Evolutionary conservation across 2,329 filamentous ascomycete species (phyloP).

Genomic region (Fusarium euwallaceae): DNA sequence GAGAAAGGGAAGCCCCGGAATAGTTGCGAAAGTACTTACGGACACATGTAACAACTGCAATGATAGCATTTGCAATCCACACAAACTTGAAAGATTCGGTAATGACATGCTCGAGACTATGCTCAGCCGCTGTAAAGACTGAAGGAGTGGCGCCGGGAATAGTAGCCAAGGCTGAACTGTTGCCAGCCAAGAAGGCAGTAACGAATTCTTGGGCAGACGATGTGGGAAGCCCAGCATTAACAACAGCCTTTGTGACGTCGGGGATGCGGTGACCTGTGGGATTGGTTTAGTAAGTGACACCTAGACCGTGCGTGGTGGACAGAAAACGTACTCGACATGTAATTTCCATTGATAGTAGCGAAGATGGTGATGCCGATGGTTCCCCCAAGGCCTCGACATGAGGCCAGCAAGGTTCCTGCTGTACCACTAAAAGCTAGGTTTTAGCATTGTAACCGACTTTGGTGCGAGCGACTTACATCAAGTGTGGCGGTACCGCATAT

Average conservation of each 20-base stretch:
- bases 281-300: neutral
- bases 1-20: neutral
- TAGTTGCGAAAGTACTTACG: neutral
- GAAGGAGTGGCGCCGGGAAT: neutral
- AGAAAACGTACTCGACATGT: neutral
- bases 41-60: neutral
- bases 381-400: neutral
- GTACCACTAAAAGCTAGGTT: neutral
- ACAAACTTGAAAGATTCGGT: conserved; percentile 2
- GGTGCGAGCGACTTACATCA: neutral
- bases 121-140: neutral
- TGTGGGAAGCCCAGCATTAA: neutral
- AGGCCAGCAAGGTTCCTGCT: neutral
- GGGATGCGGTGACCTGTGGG: neutral
- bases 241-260: neutral
- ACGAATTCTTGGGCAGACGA: neutral
- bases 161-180: neutral
- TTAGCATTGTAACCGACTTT: neutral
- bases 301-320: neutral
- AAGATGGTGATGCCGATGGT: conserved; percentile 3
- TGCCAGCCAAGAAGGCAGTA: neutral
- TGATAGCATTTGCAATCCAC: conserved; percentile 5
- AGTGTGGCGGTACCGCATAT: neutral
- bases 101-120: neutral
- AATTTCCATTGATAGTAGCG: neutral